These are phyloP conservation scores for Astraeus odoratus DNA, from an alignment of 768 basidiomycete species.

Conservation along the genomic window DNA sequence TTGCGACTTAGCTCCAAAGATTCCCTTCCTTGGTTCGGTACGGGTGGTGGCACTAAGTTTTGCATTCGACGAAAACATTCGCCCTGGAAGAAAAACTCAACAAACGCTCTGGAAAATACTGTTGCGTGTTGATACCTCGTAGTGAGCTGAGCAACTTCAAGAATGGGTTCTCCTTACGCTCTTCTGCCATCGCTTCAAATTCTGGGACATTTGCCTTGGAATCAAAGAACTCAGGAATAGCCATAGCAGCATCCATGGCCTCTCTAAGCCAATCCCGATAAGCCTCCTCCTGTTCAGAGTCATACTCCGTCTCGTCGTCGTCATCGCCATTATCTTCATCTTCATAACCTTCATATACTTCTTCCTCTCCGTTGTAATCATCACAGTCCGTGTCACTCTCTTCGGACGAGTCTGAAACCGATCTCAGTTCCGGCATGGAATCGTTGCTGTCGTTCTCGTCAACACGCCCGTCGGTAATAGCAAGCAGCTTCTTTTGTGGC, in stretches of 20 bases:
- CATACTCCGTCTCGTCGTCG: conserved; percentile 42
- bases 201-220: conserved; percentile 38
- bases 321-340: conserved; percentile 30
- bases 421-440: conserved; percentile 65
- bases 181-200: conserved; percentile 37
- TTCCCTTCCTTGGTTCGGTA: conserved; percentile 25
- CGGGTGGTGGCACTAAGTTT: conserved; percentile 36
- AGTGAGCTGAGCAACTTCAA: conserved; percentile 68
- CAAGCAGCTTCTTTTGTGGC: conserved; percentile 35
- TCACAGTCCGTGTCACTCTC: conserved; percentile 30
- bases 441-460: conserved; percentile 37
- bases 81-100: conserved; percentile 37
- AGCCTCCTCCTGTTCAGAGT: conserved; percentile 65
- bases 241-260: conserved; percentile 64
- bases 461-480: conserved; percentile 41
- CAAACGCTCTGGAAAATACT: not conserved
- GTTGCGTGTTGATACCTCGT: conserved; percentile 40
- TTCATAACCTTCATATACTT: no score
- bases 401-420: conserved; percentile 56
- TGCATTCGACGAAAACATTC: conserved; percentile 49
- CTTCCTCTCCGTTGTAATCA: conserved; percentile 28
- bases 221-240: conserved; percentile 53
- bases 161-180: conserved; percentile 68
- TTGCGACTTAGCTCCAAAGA: conserved; percentile 17
- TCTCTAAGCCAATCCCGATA: conserved; percentile 55